A percentile compares a stretch with the other conserved stretches of the same genome.
phyloP scores from a whole-genome alignment of 2,329 filamentous ascomycete species.

The Thelonectria discophora region DNA sequence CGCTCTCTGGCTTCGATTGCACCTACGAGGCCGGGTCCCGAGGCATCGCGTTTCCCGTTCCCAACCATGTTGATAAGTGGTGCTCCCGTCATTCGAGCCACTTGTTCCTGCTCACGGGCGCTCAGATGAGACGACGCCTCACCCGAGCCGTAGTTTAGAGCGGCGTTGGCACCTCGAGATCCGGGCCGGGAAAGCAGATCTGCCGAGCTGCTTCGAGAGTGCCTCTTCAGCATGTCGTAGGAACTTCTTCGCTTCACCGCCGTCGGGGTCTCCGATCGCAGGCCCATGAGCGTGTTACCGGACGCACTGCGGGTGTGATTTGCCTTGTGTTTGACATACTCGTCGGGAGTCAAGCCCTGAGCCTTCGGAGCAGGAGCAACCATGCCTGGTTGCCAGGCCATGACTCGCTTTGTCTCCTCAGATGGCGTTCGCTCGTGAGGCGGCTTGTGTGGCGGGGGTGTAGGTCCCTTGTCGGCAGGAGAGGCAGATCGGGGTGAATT shows the following conservation, averaged over 20 bases:
- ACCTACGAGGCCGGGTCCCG: constrained; percentile 73
- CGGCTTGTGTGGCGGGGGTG: constrained; percentile 35
- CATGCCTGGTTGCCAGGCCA: constrained; percentile 82
- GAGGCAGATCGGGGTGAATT: constrained; percentile 45
- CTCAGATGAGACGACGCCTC: constrained; percentile 69
- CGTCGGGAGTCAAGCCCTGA: constrained; percentile 75
- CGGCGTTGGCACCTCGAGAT: constrained; percentile 66
- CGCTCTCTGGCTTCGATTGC: constrained; percentile 83
- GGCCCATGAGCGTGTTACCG: constrained; percentile 52
- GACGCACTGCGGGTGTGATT: constrained; percentile 69
- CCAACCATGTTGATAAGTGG: constrained; percentile 75
- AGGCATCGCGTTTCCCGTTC: constrained; percentile 53
- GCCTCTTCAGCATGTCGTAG: constrained; percentile 50
- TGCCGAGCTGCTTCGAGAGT: constrained; percentile 56
- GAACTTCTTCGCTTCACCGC: constrained; percentile 51
- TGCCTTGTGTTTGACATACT: constrained; percentile 83
- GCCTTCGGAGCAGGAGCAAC: constrained; percentile 56
- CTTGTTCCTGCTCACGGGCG: constrained; percentile 86
- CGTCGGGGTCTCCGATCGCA: constrained; percentile 41
- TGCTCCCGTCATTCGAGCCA: constrained; percentile 82
- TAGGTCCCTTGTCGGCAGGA: constrained; percentile 41
- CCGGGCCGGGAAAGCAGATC: constrained; percentile 61
- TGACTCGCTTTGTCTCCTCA: constrained; percentile 67
- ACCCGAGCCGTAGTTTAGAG: constrained; percentile 59
- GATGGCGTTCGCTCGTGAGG: constrained; percentile 58